Conservation (phyloP, 495 filamentous ascomycete species). For the Penicillium soppii region DNA sequence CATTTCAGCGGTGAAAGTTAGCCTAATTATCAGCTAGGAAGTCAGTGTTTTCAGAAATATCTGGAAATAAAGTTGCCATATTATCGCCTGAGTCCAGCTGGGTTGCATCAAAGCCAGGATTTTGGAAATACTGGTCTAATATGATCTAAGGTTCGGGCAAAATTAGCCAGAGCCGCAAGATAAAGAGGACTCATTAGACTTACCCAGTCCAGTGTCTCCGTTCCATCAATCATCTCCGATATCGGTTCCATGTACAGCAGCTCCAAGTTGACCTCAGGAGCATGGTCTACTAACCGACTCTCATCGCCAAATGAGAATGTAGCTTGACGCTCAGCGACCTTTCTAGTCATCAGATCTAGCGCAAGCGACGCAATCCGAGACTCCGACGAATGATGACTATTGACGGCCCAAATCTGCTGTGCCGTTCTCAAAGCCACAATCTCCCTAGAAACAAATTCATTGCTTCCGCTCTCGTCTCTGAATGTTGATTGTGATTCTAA, state of each 20-base stretch:
- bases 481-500: conserved; percentile 8
- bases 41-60: neutral
- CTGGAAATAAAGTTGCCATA: neutral
- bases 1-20: too few relatives aligned
- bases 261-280: neutral
- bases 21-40: too few relatives aligned
- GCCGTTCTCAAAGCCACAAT: conserved; percentile 35
- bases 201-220: conserved; percentile 41
- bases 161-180: too few relatives aligned
- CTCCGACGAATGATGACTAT: conserved; percentile 3
- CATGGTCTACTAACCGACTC: neutral
- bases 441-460: conserved; percentile 1
- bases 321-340: conserved; percentile 8
- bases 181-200: neutral
- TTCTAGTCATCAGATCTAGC: conserved; percentile 25
- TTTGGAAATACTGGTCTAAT: conserved; percentile 10
- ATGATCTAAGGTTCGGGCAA: conserved; percentile 3
- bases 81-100: neutral
- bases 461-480: neutral
- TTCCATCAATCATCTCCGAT: conserved; percentile 32
- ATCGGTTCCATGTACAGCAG: conserved; percentile 25
- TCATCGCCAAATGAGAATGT: neutral
- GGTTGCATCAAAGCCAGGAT: neutral
- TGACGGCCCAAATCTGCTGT: conserved; percentile 28
- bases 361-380: conserved; percentile 14